Evolutionary conservation across 257 asterid species (phyloP).

Genomic region (Verbena officinalis): DNA sequence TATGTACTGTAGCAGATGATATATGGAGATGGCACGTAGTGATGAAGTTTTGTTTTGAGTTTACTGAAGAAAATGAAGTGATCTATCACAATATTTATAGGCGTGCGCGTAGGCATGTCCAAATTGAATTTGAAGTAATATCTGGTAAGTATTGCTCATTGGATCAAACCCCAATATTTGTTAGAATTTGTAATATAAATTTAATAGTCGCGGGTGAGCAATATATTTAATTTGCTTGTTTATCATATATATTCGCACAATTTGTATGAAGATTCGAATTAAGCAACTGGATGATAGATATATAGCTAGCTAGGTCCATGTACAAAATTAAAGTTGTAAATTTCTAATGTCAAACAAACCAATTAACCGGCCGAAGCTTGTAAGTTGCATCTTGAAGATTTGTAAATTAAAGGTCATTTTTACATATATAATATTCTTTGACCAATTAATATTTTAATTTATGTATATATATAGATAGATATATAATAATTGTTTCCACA

Average conservation of each 20-base stretch:
- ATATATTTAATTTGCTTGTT: too few species aligned
- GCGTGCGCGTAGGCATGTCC: too few species aligned
- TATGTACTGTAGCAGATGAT: too few species aligned
- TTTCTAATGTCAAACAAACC: neutral
- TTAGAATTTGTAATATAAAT: too few species aligned
- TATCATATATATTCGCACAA: neutral
- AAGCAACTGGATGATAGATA: neutral
- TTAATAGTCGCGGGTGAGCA: too few species aligned
- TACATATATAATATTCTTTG: neutral
- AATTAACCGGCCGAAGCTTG: neutral
- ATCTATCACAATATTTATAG: conserved; percentile 35
- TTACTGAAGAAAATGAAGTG: conserved; percentile 27
- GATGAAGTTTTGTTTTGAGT: conserved; percentile 15
- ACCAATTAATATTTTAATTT: too few species aligned
- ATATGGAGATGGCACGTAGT: conserved; percentile 21
- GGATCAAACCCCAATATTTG: too few species aligned
- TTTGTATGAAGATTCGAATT: conserved; percentile 3
- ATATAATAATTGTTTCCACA: conserved; percentile 28
- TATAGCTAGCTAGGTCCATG: too few species aligned
- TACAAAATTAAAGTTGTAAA: too few species aligned
- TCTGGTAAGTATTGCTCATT: too few species aligned
- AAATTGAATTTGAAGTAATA: too few species aligned
- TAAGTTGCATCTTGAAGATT: neutral
- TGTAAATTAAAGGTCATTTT: neutral
- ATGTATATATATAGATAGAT: too few species aligned